phyloP scores from a whole-genome alignment of 2,329 filamentous ascomycete genomes.

The Botrytis deweyae region DNA sequence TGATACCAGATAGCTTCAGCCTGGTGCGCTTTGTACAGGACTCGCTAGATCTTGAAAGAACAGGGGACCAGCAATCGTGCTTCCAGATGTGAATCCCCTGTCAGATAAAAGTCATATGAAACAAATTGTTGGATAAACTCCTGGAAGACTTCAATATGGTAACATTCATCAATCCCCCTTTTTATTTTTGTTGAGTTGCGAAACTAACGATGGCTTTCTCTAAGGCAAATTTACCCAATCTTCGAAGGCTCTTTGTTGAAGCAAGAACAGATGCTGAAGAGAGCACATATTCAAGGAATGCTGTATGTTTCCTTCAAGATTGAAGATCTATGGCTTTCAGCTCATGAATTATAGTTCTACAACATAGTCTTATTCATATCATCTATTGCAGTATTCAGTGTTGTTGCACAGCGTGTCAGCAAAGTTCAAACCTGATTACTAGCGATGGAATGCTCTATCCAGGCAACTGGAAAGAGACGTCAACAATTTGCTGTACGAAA shows the following conservation, averaged over 20 bases:
- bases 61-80: slow-evolving; percentile 22
- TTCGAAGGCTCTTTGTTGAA: slow-evolving; percentile 95
- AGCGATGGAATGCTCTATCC: slow-evolving; percentile 1
- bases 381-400: slow-evolving; percentile 89
- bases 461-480: not conserved
- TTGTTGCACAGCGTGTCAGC: slow-evolving; percentile 80
- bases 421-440: slow-evolving; percentile 30
- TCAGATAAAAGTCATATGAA: slow-evolving; percentile 28
- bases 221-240: slow-evolving; percentile 78
- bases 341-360: slow-evolving; percentile 69
- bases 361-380: slow-evolving; percentile 96
- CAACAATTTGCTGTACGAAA: not conserved
- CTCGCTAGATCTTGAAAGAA: slow-evolving; percentile 21
- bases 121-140: slow-evolving; percentile 22
- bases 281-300: slow-evolving; percentile 88
- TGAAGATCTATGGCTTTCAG: slow-evolving; percentile 16
- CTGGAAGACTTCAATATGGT: slow-evolving; percentile 29
- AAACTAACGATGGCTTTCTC: slow-evolving; percentile 30
- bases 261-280: slow-evolving; percentile 91
- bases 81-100: slow-evolving; percentile 27
- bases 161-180: slow-evolving; percentile 21
- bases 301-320: slow-evolving; percentile 56
- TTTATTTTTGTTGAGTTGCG: not conserved
- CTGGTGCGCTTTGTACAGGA: slow-evolving; percentile 19
- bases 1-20: slow-evolving; percentile 18